Percentiles rank a stretch among this genome's conserved stretches.
These are phyloP conservation scores for Ballota nigra DNA, from an alignment of 257 asterid genomes.

Conservation along the genomic window DNA sequence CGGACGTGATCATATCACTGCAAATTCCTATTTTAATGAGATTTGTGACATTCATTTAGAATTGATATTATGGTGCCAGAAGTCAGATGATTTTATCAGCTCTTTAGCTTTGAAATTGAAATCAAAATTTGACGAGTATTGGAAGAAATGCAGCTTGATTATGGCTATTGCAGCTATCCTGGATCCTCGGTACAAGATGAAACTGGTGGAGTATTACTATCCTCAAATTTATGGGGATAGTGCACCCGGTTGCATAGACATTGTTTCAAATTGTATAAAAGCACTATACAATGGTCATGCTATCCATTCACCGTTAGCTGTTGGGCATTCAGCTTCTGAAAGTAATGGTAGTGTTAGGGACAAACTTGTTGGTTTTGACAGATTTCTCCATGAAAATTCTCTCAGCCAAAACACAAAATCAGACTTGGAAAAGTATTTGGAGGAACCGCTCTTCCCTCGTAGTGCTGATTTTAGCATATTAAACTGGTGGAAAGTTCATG, in stretches of 20 bases:
- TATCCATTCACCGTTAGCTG: constrained; percentile 57
- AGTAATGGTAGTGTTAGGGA: constrained; percentile 49
- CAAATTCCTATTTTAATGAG: constrained; percentile 74
- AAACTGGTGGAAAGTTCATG: constrained; percentile 96
- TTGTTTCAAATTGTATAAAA: constrained; percentile 83
- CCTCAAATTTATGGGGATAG: constrained; percentile 72
- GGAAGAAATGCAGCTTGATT: constrained; percentile 97
- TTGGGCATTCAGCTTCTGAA: constrained; percentile 50
- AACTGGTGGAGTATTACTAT: constrained; percentile 80
- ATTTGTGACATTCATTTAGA: constrained; percentile 88
- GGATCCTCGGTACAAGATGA: constrained; percentile 92
- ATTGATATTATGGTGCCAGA: constrained; percentile 91
- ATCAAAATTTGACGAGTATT: constrained; percentile 81
- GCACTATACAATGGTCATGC: constrained; percentile 83
- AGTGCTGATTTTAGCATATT: constrained; percentile 67
- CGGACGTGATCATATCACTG: constrained; percentile 63
- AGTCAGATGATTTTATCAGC: constrained; percentile 75
- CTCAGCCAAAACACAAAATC: constrained; percentile 55
- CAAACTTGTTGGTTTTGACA: constrained; percentile 76
- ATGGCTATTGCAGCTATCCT: constrained; percentile 93
- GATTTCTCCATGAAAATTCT: constrained; percentile 63
- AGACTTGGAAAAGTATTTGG: constrained; percentile 88
- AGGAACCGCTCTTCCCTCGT: constrained; percentile 83
- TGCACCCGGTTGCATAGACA: constrained; percentile 61
- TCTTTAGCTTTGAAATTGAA: constrained; percentile 81